Conservation (phyloP, 164 flowering plant genomes). For the Annona squamosa region DNA sequence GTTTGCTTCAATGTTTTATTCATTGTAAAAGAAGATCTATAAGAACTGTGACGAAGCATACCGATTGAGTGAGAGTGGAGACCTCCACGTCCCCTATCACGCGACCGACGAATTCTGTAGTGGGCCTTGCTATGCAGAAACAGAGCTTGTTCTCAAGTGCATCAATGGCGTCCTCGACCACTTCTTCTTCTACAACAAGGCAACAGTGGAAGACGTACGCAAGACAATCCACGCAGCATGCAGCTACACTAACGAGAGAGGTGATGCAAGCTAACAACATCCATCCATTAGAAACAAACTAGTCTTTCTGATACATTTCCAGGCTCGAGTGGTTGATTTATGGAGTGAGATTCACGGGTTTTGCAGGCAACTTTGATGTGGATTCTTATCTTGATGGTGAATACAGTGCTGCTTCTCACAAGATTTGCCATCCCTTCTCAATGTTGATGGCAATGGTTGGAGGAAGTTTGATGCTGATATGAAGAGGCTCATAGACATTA, state of each 20-base stretch:
- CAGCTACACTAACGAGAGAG: conserved; percentile 47
- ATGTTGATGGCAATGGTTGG: conserved; percentile 9
- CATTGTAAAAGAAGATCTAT: conserved; percentile 41
- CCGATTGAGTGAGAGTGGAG: conserved; percentile 49
- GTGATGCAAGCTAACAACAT: conserved; percentile 15
- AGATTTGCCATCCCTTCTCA: neutral
- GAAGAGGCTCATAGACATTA: neutral
- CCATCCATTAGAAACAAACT: neutral
- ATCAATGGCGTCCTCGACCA: conserved; percentile 34
- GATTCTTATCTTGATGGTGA: conserved; percentile 40
- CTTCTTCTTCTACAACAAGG: conserved; percentile 64
- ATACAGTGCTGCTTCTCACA: conserved; percentile 10
- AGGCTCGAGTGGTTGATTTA: too few species aligned
- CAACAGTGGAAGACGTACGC: conserved; percentile 44
- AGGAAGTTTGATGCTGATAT: conserved; percentile 7
- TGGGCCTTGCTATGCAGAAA: conserved; percentile 75
- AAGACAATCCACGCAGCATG: conserved; percentile 65
- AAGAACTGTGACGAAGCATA: conserved; percentile 58
- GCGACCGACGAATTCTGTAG: conserved; percentile 51
- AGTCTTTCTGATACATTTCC: too few species aligned
- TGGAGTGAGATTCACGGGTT: neutral
- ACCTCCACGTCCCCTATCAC: conserved; percentile 48
- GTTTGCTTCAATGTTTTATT: neutral
- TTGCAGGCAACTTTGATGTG: conserved; percentile 70
- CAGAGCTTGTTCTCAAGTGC: conserved; percentile 67